phyloP scores from a whole-genome alignment of 805 yeast genomes.

The Saccharomycopsis selenospora region DNA sequence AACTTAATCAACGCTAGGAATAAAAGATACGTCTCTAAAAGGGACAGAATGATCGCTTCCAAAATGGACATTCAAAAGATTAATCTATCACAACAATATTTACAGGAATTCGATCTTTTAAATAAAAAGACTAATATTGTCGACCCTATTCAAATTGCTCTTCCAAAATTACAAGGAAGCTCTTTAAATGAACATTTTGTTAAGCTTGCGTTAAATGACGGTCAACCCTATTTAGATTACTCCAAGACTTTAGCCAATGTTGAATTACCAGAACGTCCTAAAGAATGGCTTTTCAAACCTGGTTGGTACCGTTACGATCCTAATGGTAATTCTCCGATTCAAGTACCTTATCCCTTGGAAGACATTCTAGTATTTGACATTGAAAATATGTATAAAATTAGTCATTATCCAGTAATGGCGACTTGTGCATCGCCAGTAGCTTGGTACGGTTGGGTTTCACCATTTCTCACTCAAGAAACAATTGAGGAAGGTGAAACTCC shows the following conservation, averaged over 20 bases:
- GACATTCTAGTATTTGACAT: slow-evolving; percentile 78
- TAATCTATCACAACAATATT: slow-evolving; percentile 51
- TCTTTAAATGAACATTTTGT: slow-evolving; percentile 81
- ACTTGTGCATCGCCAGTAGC: slow-evolving; percentile 69
- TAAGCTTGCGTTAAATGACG: slow-evolving; percentile 50
- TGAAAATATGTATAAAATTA: slow-evolving; percentile 71
- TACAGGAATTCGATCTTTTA: slow-evolving; percentile 55
- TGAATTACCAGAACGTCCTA: slow-evolving; percentile 38
- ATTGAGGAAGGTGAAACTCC: slow-evolving; percentile 25
- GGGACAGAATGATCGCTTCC: slow-evolving; percentile 20
- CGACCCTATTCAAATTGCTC: slow-evolving; percentile 49
- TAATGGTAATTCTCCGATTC: slow-evolving; percentile 38
- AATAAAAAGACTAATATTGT: slow-evolving; percentile 64
- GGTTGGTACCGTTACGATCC: slow-evolving; percentile 80
- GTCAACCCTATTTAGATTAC: slow-evolving; percentile 53
- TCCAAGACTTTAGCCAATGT: slow-evolving; percentile 37
- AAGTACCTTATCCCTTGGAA: slow-evolving; percentile 66
- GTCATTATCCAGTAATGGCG: slow-evolving; percentile 73
- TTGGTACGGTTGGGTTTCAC: slow-evolving; percentile 96
- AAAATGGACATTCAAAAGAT: slow-evolving; percentile 31
- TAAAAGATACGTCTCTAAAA: slow-evolving; percentile 26
- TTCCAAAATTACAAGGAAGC: slow-evolving; percentile 71
- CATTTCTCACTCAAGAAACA: slow-evolving; percentile 57
- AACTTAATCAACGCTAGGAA: slow-evolving; percentile 23
- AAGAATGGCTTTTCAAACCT: slow-evolving; percentile 46